Conservation (phyloP, 345 rosid genomes). For the Citrus medica region DNA sequence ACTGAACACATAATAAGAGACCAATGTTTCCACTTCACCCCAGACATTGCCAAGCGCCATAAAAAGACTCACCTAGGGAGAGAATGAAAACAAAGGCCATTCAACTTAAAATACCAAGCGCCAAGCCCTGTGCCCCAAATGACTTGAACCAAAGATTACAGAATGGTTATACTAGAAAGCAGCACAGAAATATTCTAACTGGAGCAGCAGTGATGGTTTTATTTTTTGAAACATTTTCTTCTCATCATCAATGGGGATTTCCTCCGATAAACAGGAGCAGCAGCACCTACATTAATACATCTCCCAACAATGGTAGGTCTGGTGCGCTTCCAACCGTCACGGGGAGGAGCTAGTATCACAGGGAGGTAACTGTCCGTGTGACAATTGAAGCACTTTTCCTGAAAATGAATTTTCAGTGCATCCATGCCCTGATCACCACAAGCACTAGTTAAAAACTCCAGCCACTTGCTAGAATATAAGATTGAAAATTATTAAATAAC, state of each 20-base stretch:
- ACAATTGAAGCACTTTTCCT: slow-evolving; percentile 31
- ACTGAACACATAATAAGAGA: not conserved
- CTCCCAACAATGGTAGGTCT: slow-evolving; percentile 16
- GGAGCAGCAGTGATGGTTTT: too few species aligned
- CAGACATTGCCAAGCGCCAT: not conserved
- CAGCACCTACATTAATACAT: not conserved
- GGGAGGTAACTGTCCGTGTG: slow-evolving; percentile 39
- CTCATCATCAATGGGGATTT: not conserved
- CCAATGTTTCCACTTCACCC: slow-evolving; percentile 51
- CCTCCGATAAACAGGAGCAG: not conserved
- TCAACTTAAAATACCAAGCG: not conserved
- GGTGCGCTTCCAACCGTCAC: slow-evolving; percentile 28
- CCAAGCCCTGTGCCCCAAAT: not conserved
- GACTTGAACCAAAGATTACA: not conserved
- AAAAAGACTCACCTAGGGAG: slow-evolving; percentile 19
- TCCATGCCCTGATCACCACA: slow-evolving; percentile 23
- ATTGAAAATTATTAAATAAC: too few species aligned
- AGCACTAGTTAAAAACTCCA: too few species aligned
- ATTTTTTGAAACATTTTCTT: not conserved
- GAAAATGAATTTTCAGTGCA: slow-evolving; percentile 22
- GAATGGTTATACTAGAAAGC: not conserved
- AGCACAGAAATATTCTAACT: too few species aligned
- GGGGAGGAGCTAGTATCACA: slow-evolving; percentile 35
- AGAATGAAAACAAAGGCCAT: slow-evolving; percentile 33
- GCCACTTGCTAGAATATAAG: too few species aligned